Conservation (phyloP, 441 rosid species). For the Lagerstroemia fauriei region DNA sequence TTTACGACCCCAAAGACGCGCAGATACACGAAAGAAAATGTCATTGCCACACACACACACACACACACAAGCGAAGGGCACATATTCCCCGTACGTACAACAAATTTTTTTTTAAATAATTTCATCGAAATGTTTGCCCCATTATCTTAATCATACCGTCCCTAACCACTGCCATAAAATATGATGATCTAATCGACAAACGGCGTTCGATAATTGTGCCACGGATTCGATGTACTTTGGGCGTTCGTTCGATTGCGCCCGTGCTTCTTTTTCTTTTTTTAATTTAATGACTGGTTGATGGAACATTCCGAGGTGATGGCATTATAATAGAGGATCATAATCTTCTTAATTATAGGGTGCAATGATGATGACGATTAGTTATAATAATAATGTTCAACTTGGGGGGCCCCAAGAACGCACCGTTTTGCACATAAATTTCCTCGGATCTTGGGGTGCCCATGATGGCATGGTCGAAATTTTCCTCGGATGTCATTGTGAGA, state of each 20-base stretch:
- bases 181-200: not conserved
- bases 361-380: not conserved
- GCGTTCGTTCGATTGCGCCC: not conserved
- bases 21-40: not conserved
- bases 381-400: not conserved
- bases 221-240: conserved; percentile 28
- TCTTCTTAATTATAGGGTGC: not conserved
- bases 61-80: too few relatives aligned
- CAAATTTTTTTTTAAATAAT: not conserved
- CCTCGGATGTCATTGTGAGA: too few relatives aligned
- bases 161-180: conserved; percentile 19
- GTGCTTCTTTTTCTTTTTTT: not conserved
- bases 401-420: not conserved
- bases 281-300: not conserved
- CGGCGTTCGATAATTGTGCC: conserved; percentile 13
- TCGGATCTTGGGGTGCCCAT: too few relatives aligned
- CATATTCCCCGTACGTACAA: conserved; percentile 14
- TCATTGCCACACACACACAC: conserved; percentile 20
- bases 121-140: not conserved
- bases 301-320: not conserved
- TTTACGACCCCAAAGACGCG: not conserved
- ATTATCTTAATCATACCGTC: not conserved
- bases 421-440: not conserved
- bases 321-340: not conserved
- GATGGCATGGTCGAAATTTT: too few relatives aligned